These are phyloP conservation scores for Rhodotorula sp. DNA, from an alignment of 1,284 basidiomycete genomes.

Conservation along the genomic window DNA sequence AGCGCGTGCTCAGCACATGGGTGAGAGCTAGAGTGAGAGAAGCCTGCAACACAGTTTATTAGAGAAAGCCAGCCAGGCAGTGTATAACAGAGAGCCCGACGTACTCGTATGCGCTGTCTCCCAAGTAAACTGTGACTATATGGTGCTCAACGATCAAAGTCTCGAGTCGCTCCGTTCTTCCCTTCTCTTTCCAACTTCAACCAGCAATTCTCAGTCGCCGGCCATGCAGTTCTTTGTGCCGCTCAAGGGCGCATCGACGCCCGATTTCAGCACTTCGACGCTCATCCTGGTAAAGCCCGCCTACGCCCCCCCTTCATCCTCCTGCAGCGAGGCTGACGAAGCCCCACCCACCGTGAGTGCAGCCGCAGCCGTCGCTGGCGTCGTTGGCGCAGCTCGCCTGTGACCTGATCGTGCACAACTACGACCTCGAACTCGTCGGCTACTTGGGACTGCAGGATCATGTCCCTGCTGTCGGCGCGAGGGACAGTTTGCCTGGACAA, in stretches of 20 bases:
- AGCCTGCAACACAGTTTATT: too few species aligned
- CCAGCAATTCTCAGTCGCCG: not conserved
- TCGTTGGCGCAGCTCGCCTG: conserved; percentile 30
- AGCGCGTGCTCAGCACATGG: too few species aligned
- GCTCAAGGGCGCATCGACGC: not conserved
- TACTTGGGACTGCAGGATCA: conserved; percentile 28
- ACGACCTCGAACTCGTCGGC: conserved; percentile 24
- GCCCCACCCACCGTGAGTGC: not conserved
- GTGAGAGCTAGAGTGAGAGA: too few species aligned
- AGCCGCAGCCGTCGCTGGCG: conserved; percentile 39
- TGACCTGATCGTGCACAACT: conserved; percentile 33
- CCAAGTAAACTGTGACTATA: too few species aligned
- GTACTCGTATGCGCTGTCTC: too few species aligned
- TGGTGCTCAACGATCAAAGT: too few species aligned
- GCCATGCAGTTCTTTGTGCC: conserved; percentile 31
- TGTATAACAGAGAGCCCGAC: too few species aligned
- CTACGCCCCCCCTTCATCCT: not conserved
- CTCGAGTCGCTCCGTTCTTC: not conserved
- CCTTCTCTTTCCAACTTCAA: not conserved
- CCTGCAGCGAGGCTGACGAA: conserved; percentile 2
- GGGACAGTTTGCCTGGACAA: conserved; percentile 11
- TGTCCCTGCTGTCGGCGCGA: conserved; percentile 25
- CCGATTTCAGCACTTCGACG: conserved; percentile 2
- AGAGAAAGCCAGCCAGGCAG: too few species aligned
- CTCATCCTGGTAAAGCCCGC: conserved; percentile 24